Percentiles rank a stretch among this genome's conserved stretches.
These are phyloP conservation scores for Arabidopsis lyrata DNA, from an alignment of 441 rosid species.

Conservation along the genomic window DNA sequence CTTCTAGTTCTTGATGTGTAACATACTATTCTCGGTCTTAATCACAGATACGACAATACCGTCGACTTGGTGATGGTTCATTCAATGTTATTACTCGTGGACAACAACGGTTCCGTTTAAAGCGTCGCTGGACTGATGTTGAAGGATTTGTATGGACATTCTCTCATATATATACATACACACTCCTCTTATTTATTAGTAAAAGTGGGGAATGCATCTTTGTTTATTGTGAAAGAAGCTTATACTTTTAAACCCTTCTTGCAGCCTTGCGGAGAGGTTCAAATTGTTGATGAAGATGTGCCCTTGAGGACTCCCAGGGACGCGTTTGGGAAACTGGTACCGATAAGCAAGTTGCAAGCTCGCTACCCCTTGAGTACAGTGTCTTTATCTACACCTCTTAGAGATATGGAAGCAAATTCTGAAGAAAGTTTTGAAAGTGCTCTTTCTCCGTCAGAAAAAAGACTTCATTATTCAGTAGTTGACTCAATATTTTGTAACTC, in stretches of 20 bases:
- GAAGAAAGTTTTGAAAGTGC: constrained; percentile 85
- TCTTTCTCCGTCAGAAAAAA: constrained; percentile 71
- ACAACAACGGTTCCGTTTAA: constrained; percentile 80
- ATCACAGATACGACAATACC: constrained; percentile 83
- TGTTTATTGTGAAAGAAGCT: constrained; percentile 15
- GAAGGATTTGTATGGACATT: constrained; percentile 81
- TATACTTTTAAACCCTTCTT: constrained; percentile 38
- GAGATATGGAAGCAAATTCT: constrained; percentile 54
- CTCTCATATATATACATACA: constrained; percentile 9
- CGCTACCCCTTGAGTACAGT: constrained; percentile 30
- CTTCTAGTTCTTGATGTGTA: constrained; percentile 11
- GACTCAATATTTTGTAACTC: constrained; percentile 53
- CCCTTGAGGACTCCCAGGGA: constrained; percentile 82
- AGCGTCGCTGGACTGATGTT: constrained; percentile 80
- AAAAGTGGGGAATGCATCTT: constrained; percentile 14
- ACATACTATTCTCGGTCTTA: constrained; percentile 14
- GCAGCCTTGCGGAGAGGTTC: constrained; percentile 88
- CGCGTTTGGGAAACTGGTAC: constrained; percentile 68
- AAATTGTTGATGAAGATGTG: constrained; percentile 80
- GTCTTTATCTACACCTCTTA: constrained; percentile 50
- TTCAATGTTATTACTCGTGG: constrained; percentile 92
- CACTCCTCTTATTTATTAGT: background rate
- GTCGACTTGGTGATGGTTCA: constrained; percentile 84
- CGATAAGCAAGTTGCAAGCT: constrained; percentile 51
- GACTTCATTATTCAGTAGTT: constrained; percentile 70